These are phyloP conservation scores for Neurospora sp. DNA, from an alignment of 495 filamentous ascomycete species.

Conservation along the genomic window DNA sequence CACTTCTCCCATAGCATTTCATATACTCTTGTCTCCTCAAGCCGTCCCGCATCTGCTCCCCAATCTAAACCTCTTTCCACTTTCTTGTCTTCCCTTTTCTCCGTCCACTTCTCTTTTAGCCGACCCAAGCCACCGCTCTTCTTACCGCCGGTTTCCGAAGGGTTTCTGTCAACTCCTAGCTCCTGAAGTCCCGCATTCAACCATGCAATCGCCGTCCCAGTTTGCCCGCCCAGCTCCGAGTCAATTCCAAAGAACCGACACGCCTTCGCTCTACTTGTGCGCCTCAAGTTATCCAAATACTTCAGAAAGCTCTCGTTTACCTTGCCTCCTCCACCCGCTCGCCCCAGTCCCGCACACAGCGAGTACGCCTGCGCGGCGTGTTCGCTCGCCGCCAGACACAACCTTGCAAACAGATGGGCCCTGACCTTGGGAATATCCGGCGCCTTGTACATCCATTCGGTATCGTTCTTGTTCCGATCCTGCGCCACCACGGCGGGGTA, in stretches of 20 bases:
- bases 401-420: slow-evolving; percentile 72
- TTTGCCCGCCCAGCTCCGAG: slow-evolving; percentile 69
- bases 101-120: slow-evolving; percentile 62
- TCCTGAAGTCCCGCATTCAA: slow-evolving; percentile 59
- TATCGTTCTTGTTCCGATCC: slow-evolving; percentile 65
- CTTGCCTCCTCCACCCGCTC: slow-evolving; percentile 25
- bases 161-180: slow-evolving; percentile 47
- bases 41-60: slow-evolving; percentile 71
- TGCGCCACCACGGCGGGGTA: slow-evolving; percentile 73
- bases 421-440: slow-evolving; percentile 81
- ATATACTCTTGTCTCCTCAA: slow-evolving; percentile 78
- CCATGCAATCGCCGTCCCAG: slow-evolving; percentile 79
- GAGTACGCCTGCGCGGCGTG: slow-evolving; percentile 54
- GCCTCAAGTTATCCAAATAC: slow-evolving; percentile 65
- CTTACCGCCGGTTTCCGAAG: slow-evolving; percentile 18
- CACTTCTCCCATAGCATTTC: slow-evolving; percentile 84
- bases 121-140: slow-evolving; percentile 47
- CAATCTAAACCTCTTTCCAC: slow-evolving; percentile 61
- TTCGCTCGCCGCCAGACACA: slow-evolving; percentile 72
- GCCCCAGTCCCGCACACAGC: slow-evolving; percentile 29
- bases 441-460: slow-evolving; percentile 85
- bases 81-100: slow-evolving; percentile 56
- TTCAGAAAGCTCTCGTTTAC: slow-evolving; percentile 54
- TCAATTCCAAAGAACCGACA: slow-evolving; percentile 88
- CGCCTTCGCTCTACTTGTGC: slow-evolving; percentile 67